Percentiles rank a stretch among this genome's conserved stretches.
phyloP scores from a whole-genome alignment of 768 basidiomycete species.

The Rhodotorula toruloides region DNA sequence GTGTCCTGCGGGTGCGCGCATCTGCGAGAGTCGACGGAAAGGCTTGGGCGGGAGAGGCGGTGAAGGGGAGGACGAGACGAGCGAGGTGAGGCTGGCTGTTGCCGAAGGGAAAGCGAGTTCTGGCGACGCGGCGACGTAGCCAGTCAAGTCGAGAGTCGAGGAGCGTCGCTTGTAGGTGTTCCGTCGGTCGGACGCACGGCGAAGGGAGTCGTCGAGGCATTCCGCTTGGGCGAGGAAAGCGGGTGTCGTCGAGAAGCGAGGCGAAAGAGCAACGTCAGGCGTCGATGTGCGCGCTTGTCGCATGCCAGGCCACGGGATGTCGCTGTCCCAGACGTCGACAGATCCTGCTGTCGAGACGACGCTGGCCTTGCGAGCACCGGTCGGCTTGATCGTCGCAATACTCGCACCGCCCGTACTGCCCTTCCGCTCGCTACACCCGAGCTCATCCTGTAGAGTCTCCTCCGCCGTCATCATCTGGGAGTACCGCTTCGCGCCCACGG shows the following conservation, averaged over 20 bases:
- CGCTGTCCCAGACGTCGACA: background rate
- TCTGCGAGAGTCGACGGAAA: too few relatives aligned
- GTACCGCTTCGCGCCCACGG: conserved; percentile 1
- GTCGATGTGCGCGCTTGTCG: background rate
- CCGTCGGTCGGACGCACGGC: background rate
- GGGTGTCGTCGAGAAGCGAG: conserved; percentile 3
- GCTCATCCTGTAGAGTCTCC: too few relatives aligned
- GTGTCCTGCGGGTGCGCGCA: too few relatives aligned
- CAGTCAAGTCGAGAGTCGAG: background rate
- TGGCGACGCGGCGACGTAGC: conserved; percentile 24
- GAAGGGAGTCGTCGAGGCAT: background rate
- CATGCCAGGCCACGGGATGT: background rate
- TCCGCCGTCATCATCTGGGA: background rate
- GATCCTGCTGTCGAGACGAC: too few relatives aligned
- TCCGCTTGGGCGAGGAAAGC: background rate
- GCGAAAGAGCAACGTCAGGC: background rate
- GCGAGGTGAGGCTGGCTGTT: conserved; percentile 10
- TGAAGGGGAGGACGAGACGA: background rate
- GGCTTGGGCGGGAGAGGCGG: too few relatives aligned
- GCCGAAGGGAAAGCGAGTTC: conserved; percentile 10
- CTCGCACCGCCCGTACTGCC: background rate
- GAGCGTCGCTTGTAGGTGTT: background rate
- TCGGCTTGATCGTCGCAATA: too few relatives aligned
- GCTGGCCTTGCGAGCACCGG: background rate
- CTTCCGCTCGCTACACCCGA: too few relatives aligned